Conservation (phyloP, 371 early-diverging fungal genomes). For the Basidiobolus meristosporus region DNA sequence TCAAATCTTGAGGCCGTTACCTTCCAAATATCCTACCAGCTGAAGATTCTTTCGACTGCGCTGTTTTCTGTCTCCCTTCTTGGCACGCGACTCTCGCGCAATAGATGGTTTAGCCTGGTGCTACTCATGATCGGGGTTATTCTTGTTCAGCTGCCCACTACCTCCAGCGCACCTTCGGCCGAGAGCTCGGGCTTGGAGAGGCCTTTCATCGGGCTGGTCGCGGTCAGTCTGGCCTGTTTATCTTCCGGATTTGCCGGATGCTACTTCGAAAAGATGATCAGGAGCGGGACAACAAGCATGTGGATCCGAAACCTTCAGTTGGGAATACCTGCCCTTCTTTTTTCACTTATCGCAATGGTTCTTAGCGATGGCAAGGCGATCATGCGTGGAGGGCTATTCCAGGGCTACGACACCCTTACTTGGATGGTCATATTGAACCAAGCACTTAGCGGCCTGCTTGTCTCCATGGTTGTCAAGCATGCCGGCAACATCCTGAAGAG, state of each 20-base stretch:
- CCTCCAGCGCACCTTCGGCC: conserved; percentile 5
- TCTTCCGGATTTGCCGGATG: conserved; percentile 52
- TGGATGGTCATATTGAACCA: conserved; percentile 56
- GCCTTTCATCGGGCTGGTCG: conserved; percentile 33
- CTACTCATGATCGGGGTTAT: conserved; percentile 76
- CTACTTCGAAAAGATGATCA: conserved; percentile 50
- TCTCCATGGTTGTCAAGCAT: conserved; percentile 72
- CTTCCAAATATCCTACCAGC: conserved; percentile 88
- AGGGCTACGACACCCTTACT: conserved; percentile 53
- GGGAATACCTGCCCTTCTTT: conserved; percentile 28
- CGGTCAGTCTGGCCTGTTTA: conserved; percentile 35
- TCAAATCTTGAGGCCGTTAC: conserved; percentile 79
- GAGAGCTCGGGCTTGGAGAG: too few species aligned
- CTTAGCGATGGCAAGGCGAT: conserved; percentile 38
- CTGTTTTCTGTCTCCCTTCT: conserved; percentile 70
- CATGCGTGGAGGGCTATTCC: conserved; percentile 42
- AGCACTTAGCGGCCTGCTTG: conserved; percentile 68
- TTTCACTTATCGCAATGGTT: conserved; percentile 43
- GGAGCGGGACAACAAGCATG: conserved; percentile 33
- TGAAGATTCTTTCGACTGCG: conserved; percentile 92
- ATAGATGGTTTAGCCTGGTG: conserved; percentile 70
- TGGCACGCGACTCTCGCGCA: conserved; percentile 26
- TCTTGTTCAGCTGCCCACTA: conserved; percentile 68
- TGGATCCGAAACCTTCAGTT: conserved; percentile 71
- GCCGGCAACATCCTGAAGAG: too few species aligned